Evolutionary conservation across 148 eudicot species (phyloP).

Genomic region (Spergularia marina): DNA sequence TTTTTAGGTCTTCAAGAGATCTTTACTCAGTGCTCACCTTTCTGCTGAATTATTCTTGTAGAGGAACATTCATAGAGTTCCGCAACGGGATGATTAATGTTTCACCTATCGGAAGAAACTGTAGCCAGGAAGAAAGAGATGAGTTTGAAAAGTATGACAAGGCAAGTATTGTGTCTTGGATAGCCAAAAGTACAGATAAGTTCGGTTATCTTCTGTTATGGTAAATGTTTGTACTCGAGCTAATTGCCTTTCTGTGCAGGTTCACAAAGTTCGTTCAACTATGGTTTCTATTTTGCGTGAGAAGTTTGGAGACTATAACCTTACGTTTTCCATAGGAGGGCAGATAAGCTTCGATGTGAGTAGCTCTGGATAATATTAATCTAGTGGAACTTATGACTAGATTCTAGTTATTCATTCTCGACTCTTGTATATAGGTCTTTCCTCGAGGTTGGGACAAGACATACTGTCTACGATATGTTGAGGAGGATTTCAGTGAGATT

Average conservation of each 20-base stretch:
- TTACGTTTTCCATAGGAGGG: slow-evolving; percentile 93
- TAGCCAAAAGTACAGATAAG: neutral
- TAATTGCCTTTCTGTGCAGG: slow-evolving; percentile 30
- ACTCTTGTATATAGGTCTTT: slow-evolving; percentile 50
- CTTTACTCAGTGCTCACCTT: neutral
- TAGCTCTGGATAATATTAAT: slow-evolving; percentile 21
- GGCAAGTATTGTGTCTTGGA: slow-evolving; percentile 36
- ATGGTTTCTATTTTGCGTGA: slow-evolving; percentile 89
- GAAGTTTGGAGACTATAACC: slow-evolving; percentile 77
- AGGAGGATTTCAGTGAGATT: slow-evolving; percentile 67
- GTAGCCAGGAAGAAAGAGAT: slow-evolving; percentile 96
- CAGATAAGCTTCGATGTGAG: slow-evolving; percentile 97
- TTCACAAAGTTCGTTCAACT: slow-evolving; percentile 74
- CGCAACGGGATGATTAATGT: slow-evolving; percentile 96
- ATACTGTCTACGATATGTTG: slow-evolving; percentile 75
- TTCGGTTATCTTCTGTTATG: too few relatives aligned
- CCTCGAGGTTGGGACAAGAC: slow-evolving; percentile 99
- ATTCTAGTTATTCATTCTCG: neutral
- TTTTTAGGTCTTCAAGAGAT: neutral
- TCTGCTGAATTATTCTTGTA: slow-evolving; percentile 21
- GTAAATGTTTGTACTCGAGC: too few relatives aligned
- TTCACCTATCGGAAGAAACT: slow-evolving; percentile 95
- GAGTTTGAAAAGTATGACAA: slow-evolving; percentile 95
- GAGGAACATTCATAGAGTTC: too few relatives aligned
- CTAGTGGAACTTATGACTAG: neutral